Base-by-base conservation (phyloP, 2,329 filamentous ascomycete species). In the Colletotrichum sp. region DNA sequence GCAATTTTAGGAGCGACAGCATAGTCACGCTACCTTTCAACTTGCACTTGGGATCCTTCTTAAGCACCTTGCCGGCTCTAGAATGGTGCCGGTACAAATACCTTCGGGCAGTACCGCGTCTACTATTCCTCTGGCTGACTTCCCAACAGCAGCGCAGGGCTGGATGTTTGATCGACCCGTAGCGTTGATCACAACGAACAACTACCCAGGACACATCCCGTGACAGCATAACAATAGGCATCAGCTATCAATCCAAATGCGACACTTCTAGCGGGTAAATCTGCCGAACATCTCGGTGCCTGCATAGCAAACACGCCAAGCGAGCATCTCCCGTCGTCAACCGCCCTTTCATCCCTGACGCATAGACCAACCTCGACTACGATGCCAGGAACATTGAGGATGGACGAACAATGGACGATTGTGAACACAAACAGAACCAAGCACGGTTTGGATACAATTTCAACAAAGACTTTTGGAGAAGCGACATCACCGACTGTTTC, bases 171-270 rank as follows among this genome's bases (percentile, higher is more conserved):
- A 52, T 52, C n/a, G 44, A 12, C 44, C 44, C 11, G 11, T 52
- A 22, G 44, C n/a, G 44, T 11, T 52, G 44, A 52, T 52, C 44
- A 52, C 7, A 36, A 2, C 44, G 1, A 49, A 5, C n/a, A 22
- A 22, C 6, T 4, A 22, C n/a, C n/a, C 11, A 52, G 9, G 3
- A n/a, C 44, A 22, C 6, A 22, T 22, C 6, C 11, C n/a, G 6
- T 22, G 44, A 7, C 44, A 0, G 11, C n/a, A 8, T 13, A 0
- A 22, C 11, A 22, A 22, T 5, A 52, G 11, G 6, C 3, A 8
- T n/a, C 6, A 52, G 11, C 5, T 3, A 13, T 22, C 11, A 11
- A 8, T 7, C 39, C 39, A 44, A 44, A 19, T 44, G 8, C 8
- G 39, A 44, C 19, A 22, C n/a, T 3, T 5, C 9, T 4, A 49